Percentiles rank a stretch among this genome's conserved stretches.
These are phyloP conservation scores for Leptographium procerum DNA, from an alignment of 2,329 filamentous ascomycete genomes.

Conservation along the genomic window DNA sequence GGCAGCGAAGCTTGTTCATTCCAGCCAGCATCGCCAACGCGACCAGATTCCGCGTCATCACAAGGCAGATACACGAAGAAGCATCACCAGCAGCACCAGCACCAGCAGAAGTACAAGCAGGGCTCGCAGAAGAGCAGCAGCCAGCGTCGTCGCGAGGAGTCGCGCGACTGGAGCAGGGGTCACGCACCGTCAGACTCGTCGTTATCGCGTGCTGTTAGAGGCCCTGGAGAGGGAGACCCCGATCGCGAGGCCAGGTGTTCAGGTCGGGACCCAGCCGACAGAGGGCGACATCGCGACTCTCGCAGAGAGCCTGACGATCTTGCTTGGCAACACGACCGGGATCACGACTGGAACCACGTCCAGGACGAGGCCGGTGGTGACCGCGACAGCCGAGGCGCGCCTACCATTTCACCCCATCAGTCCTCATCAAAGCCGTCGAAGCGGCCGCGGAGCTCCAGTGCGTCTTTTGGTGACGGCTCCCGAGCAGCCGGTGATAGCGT, in stretches of 20 bases:
- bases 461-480: slow-evolving; percentile 7
- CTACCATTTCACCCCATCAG: neutral
- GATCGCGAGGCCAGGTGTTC: neutral
- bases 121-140: neutral
- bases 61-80: neutral
- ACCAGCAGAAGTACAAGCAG: slow-evolving; percentile 7
- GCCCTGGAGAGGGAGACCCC: slow-evolving; percentile 8
- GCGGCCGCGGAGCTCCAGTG: slow-evolving; percentile 19
- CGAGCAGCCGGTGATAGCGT: neutral
- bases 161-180: slow-evolving; percentile 20
- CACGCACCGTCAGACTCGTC: neutral
- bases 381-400: neutral
- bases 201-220: neutral
- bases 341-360: neutral
- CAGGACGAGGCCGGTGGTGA: neutral
- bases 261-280: slow-evolving; percentile 8
- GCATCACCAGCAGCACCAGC: slow-evolving; percentile 2
- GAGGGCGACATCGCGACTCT: slow-evolving; percentile 7
- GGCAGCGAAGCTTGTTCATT: too few species aligned
- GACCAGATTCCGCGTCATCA: neutral
- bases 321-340: slow-evolving; percentile 10
- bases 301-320: slow-evolving; percentile 7
- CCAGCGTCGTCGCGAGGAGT: slow-evolving; percentile 14
- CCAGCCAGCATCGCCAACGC: neutral
- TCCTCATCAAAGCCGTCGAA: slow-evolving; percentile 10